phyloP scores from a whole-genome alignment of 257 asterid species.

The Nicotiana noctiflora region DNA sequence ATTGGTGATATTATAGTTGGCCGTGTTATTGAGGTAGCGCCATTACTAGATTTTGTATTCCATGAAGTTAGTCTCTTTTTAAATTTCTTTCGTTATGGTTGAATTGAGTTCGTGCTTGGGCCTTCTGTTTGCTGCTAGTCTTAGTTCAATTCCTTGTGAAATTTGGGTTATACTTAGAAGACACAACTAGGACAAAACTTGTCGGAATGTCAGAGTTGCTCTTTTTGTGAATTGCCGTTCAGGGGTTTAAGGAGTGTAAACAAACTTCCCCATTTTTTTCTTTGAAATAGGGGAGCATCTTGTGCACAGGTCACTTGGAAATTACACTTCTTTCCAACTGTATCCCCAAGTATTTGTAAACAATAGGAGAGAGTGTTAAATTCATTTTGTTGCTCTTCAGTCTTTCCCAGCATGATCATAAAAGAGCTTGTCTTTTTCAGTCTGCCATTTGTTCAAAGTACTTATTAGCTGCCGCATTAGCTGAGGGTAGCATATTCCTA shows the following conservation, averaged over 20 bases:
- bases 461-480: background rate
- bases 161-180: background rate
- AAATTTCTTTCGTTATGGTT: background rate
- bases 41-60: background rate
- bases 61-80: background rate
- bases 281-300: background rate
- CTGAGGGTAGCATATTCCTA: background rate
- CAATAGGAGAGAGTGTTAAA: background rate
- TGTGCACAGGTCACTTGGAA: background rate
- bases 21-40: conserved; percentile 74
- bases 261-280: background rate
- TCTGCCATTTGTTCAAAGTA: background rate
- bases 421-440: background rate
- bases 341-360: background rate
- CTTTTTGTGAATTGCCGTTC: background rate
- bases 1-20: conserved; percentile 90
- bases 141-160: background rate
- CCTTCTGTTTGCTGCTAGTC: no score
- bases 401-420: background rate
- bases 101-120: background rate
- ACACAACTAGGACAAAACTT: background rate
- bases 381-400: background rate
- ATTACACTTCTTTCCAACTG: background rate
- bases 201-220: background rate
- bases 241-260: background rate